These are phyloP conservation scores for Fusarium pseudocircinatum DNA, from an alignment of 2,329 filamentous ascomycete genomes.

Conservation along the genomic window DNA sequence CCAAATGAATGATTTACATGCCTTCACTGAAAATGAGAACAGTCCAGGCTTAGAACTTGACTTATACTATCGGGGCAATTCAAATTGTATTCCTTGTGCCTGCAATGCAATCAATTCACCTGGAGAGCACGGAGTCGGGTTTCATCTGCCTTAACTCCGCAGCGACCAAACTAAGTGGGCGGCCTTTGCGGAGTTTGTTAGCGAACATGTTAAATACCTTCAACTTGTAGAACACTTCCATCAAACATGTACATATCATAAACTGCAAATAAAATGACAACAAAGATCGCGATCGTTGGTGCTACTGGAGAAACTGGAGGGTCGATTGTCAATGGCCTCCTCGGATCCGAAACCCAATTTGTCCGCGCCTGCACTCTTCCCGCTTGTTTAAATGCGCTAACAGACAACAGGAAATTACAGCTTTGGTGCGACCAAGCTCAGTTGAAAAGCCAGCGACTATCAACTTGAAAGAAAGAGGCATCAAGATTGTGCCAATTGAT, in stretches of 20 bases:
- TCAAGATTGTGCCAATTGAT: constrained; percentile 56
- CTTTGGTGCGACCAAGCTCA: constrained; percentile 57
- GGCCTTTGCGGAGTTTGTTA: not conserved
- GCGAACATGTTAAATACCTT: not conserved
- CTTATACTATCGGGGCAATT: not conserved
- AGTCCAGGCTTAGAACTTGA: not conserved
- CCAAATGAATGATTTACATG: rapidly evolving
- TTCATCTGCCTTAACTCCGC: not conserved
- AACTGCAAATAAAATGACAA: not conserved
- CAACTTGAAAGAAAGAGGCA: constrained; percentile 52
- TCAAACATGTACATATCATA: not conserved
- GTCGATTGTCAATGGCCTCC: constrained; percentile 51
- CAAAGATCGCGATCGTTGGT: constrained; percentile 49
- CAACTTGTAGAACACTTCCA: not conserved
- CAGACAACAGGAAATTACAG: constrained; percentile 53
- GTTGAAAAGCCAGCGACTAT: constrained; percentile 56
- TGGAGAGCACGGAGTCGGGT: not conserved
- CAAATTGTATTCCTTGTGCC: not conserved
- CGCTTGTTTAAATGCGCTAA: not conserved
- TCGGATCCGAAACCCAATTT: constrained; percentile 43
- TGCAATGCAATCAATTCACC: not conserved
- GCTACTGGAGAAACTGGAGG: constrained; percentile 55
- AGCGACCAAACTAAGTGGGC: not conserved
- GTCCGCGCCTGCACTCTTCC: constrained; percentile 25
- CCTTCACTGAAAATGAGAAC: rapidly evolving